phyloP scores from a whole-genome alignment of 345 rosid species.

The Pugionium cornutum region DNA sequence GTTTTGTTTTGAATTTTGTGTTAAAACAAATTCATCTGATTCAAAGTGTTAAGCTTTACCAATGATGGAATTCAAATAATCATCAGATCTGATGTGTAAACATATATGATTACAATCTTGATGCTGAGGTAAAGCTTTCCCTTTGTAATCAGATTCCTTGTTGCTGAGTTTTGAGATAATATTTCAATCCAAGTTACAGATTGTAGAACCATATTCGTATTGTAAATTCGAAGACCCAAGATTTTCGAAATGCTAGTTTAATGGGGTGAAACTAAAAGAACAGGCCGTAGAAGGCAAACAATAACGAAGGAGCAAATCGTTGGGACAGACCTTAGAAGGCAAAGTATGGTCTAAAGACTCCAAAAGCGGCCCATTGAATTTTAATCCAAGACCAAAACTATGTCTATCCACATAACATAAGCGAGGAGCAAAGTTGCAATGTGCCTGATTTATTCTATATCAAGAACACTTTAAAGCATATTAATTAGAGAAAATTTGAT shows the following conservation, averaged over 20 bases:
- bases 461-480: too few species aligned
- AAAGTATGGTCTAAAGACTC: slow-evolving; percentile 14
- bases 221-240: too few species aligned
- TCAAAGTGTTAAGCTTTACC: slow-evolving; percentile 32
- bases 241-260: neutral
- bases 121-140: slow-evolving; percentile 37
- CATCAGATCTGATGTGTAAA: slow-evolving; percentile 43
- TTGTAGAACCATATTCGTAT: neutral
- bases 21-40: neutral
- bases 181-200: too few species aligned
- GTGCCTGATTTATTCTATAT: too few species aligned
- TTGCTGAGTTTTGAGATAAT: too few species aligned
- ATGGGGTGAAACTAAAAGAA: neutral
- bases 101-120: slow-evolving; percentile 37
- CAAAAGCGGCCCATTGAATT: slow-evolving; percentile 23
- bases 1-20: slow-evolving; percentile 14
- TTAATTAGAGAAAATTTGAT: too few species aligned
- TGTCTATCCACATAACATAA: too few species aligned
- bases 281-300: neutral
- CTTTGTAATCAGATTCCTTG: too few species aligned
- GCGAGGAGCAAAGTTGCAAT: too few species aligned
- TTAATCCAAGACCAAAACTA: neutral
- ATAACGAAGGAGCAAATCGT: too few species aligned
- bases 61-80: slow-evolving; percentile 43
- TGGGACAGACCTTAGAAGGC: neutral